These are phyloP conservation scores for Pulchroboletus neoregius DNA, from an alignment of 1,284 basidiomycete species.

Conservation along the genomic window DNA sequence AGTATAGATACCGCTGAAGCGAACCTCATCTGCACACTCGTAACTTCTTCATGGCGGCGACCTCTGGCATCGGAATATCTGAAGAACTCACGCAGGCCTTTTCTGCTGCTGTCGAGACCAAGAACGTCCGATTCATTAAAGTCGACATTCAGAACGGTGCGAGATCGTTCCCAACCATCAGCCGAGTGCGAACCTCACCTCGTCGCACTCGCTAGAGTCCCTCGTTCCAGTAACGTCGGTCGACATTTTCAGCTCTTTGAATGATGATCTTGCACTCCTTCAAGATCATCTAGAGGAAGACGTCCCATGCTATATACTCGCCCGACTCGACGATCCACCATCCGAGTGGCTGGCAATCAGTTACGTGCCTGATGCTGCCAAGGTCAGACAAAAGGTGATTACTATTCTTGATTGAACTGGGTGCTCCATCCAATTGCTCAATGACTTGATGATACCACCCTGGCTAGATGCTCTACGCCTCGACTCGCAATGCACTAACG, in stretches of 20 bases:
- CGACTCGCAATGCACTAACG: slow-evolving; percentile 68
- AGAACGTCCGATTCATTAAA: slow-evolving; percentile 64
- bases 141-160: slow-evolving; percentile 70
- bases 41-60: slow-evolving; percentile 48
- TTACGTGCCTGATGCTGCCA: slow-evolving; percentile 74
- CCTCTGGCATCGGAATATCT: slow-evolving; percentile 61
- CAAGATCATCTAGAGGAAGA: slow-evolving; percentile 55
- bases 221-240: slow-evolving; percentile 57
- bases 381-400: slow-evolving; percentile 70
- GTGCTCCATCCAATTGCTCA: not conserved
- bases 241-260: slow-evolving; percentile 45
- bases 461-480: slow-evolving; percentile 89
- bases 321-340: slow-evolving; percentile 54
- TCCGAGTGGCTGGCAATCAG: slow-evolving; percentile 67
- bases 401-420: not conserved
- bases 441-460: not conserved
- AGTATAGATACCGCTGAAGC: not conserved
- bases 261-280: slow-evolving; percentile 57
- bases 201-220: slow-evolving; percentile 46
- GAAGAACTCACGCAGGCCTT: slow-evolving; percentile 52
- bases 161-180: slow-evolving; percentile 17
- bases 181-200: slow-evolving; percentile 26
- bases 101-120: slow-evolving; percentile 50
- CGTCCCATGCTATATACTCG: slow-evolving; percentile 69
- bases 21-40: not conserved